These are phyloP conservation scores for Blastosporella zonata DNA, from an alignment of 1,284 basidiomycete genomes.

Conservation along the genomic window DNA sequence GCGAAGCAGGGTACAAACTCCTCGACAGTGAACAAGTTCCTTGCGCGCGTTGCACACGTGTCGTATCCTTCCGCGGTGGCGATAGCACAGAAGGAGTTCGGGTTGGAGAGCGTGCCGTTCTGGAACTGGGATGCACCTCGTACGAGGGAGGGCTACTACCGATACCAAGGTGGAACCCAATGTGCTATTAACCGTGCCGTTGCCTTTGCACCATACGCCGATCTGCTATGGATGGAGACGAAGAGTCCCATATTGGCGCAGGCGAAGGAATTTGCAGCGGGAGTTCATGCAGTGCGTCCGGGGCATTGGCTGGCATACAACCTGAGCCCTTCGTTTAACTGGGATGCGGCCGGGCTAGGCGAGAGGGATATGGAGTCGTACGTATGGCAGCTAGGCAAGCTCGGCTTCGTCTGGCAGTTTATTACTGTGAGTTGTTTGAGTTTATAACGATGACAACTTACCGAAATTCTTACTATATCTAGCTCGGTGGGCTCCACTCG, in stretches of 20 bases:
- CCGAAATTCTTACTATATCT: conserved; percentile 14
- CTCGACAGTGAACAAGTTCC: conserved; percentile 54
- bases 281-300: conserved; percentile 79
- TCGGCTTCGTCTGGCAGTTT: conserved; percentile 97
- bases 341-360: conserved; percentile 87
- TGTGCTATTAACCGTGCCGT: conserved; percentile 92
- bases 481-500: conserved; percentile 95
- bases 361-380: conserved; percentile 86
- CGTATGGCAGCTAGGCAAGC: conserved; percentile 91
- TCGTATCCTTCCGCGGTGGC: conserved; percentile 71
- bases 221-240: conserved; percentile 97
- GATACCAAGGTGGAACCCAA: conserved; percentile 95
- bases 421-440: conserved; percentile 72
- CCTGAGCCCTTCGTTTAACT: conserved; percentile 90
- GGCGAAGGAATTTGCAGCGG: conserved; percentile 89
- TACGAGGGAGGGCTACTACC: conserved; percentile 94
- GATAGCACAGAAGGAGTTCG: conserved; percentile 81
- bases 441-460: conserved; percentile 8
- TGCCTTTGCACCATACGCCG: conserved; percentile 92
- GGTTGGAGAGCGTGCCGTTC: conserved; percentile 68
- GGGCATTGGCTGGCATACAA: conserved; percentile 96
- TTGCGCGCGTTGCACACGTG: conserved; percentile 56
- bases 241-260: conserved; percentile 94
- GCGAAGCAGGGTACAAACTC: conserved; percentile 55
- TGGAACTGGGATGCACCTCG: conserved; percentile 96